Conservation (phyloP, 805 yeast genomes). For the Starmerella bacillaris region DNA sequence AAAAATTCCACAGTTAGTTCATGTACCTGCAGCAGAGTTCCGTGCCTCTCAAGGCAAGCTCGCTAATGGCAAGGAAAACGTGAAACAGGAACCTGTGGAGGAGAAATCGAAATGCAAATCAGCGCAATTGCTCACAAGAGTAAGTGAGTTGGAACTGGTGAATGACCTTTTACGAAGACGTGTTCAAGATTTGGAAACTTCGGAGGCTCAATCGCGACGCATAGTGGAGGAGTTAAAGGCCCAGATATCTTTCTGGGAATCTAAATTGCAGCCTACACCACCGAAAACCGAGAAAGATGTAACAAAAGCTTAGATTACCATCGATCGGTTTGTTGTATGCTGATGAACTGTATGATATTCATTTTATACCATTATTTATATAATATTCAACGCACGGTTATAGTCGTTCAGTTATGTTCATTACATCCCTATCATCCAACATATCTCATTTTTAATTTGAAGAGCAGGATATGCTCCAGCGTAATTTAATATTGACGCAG, state of each 20-base stretch:
- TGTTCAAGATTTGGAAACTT: constrained; percentile 56
- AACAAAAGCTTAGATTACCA: too few species aligned
- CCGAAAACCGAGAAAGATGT: too few species aligned
- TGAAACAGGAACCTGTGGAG: background rate
- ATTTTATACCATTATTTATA: too few species aligned
- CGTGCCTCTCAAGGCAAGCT: constrained; percentile 1
- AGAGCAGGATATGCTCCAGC: too few species aligned
- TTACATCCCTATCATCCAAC: too few species aligned
- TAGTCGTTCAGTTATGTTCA: too few species aligned
- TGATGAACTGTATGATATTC: too few species aligned
- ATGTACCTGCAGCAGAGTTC: constrained; percentile 15
- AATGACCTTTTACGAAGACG: constrained; percentile 74
- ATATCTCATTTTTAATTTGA: too few species aligned
- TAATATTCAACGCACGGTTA: too few species aligned
- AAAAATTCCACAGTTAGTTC: constrained; percentile 17
- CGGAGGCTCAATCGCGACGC: constrained; percentile 23
- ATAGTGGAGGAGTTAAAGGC: constrained; percentile 8
- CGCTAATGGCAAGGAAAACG: background rate
- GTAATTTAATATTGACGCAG: too few species aligned
- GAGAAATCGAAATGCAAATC: background rate
- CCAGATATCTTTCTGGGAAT: background rate
- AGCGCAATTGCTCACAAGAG: constrained; percentile 50
- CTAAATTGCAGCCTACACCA: background rate
- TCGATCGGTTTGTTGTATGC: too few species aligned
- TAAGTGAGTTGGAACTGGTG: constrained; percentile 75